Evolutionary conservation across 352 stramenopile genomes (phyloP).

Genomic region (Nothophytophthora sp.): DNA sequence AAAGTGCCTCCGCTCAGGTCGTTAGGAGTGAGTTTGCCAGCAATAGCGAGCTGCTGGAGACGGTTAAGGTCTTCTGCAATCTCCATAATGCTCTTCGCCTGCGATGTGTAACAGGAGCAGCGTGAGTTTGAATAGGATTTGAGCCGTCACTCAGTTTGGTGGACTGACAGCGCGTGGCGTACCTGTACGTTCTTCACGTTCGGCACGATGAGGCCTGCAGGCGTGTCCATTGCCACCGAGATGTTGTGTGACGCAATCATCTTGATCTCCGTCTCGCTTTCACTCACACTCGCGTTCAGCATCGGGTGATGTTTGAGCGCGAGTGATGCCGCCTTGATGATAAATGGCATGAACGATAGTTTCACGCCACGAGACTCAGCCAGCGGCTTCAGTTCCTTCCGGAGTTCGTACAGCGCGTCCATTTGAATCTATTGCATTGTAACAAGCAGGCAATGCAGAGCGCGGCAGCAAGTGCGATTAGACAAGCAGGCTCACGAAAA

Average conservation of each 20-base stretch:
- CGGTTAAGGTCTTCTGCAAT: slow-evolving; percentile 86
- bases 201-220: slow-evolving; percentile 95
- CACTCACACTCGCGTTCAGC: slow-evolving; percentile 93
- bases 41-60: slow-evolving; percentile 85
- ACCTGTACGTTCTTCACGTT: slow-evolving; percentile 95
- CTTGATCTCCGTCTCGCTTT: slow-evolving; percentile 84
- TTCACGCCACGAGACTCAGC: slow-evolving; percentile 82
- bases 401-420: slow-evolving; percentile 84
- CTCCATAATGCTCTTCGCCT: slow-evolving; percentile 82
- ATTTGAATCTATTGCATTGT: slow-evolving; percentile 80
- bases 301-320: slow-evolving; percentile 93
- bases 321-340: slow-evolving; percentile 95
- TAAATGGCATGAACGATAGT: slow-evolving; percentile 96
- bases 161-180: slow-evolving; percentile 1
- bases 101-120: slow-evolving; percentile 1
- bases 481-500: not conserved
- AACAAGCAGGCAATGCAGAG: slow-evolving; percentile 1
- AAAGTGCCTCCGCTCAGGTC: slow-evolving; percentile 95
- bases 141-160: not conserved
- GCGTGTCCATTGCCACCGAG: slow-evolving; percentile 98
- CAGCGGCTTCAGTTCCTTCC: slow-evolving; percentile 89
- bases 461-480: not conserved
- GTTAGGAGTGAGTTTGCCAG: slow-evolving; percentile 72
- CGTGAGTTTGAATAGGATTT: not conserved
- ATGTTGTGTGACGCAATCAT: slow-evolving; percentile 96